Conservation (phyloP, 139 green algal genomes). For the Haematococcus lacustris region DNA sequence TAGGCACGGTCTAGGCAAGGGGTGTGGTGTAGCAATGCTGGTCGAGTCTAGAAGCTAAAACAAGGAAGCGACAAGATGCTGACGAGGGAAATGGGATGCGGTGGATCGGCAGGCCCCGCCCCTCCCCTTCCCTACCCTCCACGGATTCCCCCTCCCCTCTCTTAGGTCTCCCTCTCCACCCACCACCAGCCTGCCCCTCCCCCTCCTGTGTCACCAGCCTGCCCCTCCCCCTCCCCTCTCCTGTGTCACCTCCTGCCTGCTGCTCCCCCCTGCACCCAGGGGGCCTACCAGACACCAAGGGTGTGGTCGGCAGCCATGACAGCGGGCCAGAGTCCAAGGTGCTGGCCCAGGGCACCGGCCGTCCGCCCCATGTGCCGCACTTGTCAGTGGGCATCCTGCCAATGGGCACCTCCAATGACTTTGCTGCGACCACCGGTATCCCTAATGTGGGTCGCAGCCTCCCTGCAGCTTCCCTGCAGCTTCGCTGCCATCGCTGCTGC, state of each 20-base stretch:
- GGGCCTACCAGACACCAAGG: not conserved
- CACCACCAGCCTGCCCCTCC: no score
- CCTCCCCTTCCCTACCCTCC: no score
- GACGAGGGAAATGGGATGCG: no score
- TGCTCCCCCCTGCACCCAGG: slow-evolving; percentile 1
- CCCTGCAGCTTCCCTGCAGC: no score
- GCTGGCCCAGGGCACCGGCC: not conserved
- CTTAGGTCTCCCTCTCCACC: no score
- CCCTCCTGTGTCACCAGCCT: no score
- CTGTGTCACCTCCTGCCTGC: not conserved
- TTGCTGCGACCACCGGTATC: slow-evolving; percentile 35
- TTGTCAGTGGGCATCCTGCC: slow-evolving; percentile 31
- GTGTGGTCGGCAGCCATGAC: not conserved
- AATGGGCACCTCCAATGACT: slow-evolving; percentile 43
- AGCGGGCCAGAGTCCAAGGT: not conserved
- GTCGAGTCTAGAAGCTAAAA: no score
- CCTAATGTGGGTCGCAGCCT: slow-evolving; percentile 25
- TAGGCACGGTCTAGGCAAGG: no score
- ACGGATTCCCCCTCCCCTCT: no score
- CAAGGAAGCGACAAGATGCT: no score
- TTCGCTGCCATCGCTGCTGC: not conserved
- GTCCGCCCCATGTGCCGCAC: not conserved
- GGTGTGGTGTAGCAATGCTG: no score
- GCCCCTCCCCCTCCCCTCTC: not conserved
- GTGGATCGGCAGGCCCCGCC: no score